phyloP scores from a whole-genome alignment of 23 red algal species.

The Gracilaria vermiculophylla region DNA sequence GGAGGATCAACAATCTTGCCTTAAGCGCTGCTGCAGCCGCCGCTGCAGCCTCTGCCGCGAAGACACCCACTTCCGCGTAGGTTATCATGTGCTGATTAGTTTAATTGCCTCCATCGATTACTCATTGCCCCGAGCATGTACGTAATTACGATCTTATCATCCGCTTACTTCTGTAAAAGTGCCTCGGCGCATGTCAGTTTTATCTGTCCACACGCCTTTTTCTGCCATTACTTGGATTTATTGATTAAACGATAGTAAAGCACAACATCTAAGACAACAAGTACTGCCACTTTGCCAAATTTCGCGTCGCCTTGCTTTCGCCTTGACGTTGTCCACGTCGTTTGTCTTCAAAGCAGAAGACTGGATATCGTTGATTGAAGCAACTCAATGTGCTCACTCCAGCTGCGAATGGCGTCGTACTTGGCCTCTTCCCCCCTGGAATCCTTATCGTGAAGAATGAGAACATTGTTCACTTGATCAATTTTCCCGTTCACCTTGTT shows the following conservation, averaged over 20 bases:
- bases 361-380: constrained; percentile 41
- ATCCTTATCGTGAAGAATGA: constrained; percentile 49
- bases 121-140: constrained; percentile 1
- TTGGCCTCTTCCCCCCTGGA: constrained; percentile 38
- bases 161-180: constrained; percentile 12
- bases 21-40: not conserved
- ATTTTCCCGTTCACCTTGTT: constrained; percentile 81
- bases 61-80: not conserved
- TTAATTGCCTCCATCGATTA: not conserved
- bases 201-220: not conserved
- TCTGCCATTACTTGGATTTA: too few relatives aligned
- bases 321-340: not conserved
- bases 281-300: not conserved
- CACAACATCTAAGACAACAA: not conserved
- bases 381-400: constrained; percentile 56
- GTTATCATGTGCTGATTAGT: not conserved
- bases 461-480: constrained; percentile 81
- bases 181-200: not conserved
- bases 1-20: constrained; percentile 46
- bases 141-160: not conserved
- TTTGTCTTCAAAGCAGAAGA: not conserved
- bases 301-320: not conserved
- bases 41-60: not conserved
- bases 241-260: not conserved
- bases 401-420: constrained; percentile 60